These are phyloP conservation scores for Chloranthus sessilifolius DNA, from an alignment of 164 flowering plant genomes.

Conservation along the genomic window DNA sequence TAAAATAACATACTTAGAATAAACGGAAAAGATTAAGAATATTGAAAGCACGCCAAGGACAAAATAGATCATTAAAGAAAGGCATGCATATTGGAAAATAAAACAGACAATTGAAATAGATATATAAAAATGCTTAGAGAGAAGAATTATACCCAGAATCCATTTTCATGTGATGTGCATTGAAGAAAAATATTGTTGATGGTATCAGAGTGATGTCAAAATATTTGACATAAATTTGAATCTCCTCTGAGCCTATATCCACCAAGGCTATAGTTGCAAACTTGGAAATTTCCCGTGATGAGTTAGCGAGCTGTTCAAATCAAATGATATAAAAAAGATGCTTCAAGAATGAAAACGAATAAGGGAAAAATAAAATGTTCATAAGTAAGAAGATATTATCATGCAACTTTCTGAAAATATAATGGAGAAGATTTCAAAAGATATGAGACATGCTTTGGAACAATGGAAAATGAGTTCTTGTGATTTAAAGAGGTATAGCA, in stretches of 20 bases:
- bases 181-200: slow-evolving; percentile 89
- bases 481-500: no score
- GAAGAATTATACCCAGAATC: slow-evolving; percentile 71
- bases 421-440: no score
- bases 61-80: no score
- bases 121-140: not conserved
- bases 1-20: no score
- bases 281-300: slow-evolving; percentile 76
- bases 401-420: no score
- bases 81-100: no score
- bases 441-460: no score
- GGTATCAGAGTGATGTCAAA: slow-evolving; percentile 81
- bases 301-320: slow-evolving; percentile 58
- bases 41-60: no score
- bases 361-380: not conserved
- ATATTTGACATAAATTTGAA: slow-evolving; percentile 84
- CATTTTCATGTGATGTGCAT: slow-evolving; percentile 99
- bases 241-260: slow-evolving; percentile 72
- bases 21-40: no score
- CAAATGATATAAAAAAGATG: not conserved
- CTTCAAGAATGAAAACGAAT: not conserved
- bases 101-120: not conserved
- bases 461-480: no score
- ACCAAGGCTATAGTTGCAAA: slow-evolving; percentile 71
- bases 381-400: not conserved